Evolutionary conservation across 140 eudicot species (phyloP).

Genomic region (Cichorium intybus): DNA sequence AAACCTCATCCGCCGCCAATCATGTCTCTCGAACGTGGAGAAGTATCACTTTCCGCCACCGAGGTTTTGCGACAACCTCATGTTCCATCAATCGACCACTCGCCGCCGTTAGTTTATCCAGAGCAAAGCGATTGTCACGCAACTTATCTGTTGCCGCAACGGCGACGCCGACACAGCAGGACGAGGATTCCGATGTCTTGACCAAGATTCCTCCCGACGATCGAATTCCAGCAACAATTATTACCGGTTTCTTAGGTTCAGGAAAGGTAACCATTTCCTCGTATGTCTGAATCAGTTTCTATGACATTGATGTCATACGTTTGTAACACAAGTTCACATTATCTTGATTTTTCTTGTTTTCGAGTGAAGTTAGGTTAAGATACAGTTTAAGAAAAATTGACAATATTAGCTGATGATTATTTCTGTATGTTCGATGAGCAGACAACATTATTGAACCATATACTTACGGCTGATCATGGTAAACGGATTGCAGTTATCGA

Average conservation of each 20-base stretch:
- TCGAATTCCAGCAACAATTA: conserved; percentile 94
- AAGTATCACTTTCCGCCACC: conserved; percentile 17
- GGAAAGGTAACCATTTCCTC: conserved; percentile 60
- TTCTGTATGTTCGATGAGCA: conserved; percentile 28
- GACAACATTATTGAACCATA: conserved; percentile 93
- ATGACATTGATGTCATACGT: not conserved
- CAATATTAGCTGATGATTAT: not conserved
- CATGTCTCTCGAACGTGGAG: conserved; percentile 27
- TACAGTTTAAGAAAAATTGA: not conserved
- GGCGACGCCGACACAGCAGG: conserved; percentile 49
- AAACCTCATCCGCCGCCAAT: conserved; percentile 21
- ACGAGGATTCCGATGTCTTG: conserved; percentile 52
- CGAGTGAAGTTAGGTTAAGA: not conserved
- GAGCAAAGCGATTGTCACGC: conserved; percentile 36
- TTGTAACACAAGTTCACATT: not conserved
- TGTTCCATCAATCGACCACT: conserved; percentile 27
- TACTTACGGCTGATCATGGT: conserved; percentile 94
- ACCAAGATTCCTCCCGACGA: conserved; percentile 87
- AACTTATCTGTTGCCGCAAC: conserved; percentile 46
- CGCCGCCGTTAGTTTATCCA: conserved; percentile 7
- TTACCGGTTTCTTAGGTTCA: conserved; percentile 94
- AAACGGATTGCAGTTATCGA: conserved; percentile 98
- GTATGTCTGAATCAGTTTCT: not conserved
- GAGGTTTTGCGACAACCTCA: conserved; percentile 1
- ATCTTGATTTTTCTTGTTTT: not conserved